phyloP scores from a whole-genome alignment of 176 grass and related monocot genomes.

The Ananas comosus region DNA sequence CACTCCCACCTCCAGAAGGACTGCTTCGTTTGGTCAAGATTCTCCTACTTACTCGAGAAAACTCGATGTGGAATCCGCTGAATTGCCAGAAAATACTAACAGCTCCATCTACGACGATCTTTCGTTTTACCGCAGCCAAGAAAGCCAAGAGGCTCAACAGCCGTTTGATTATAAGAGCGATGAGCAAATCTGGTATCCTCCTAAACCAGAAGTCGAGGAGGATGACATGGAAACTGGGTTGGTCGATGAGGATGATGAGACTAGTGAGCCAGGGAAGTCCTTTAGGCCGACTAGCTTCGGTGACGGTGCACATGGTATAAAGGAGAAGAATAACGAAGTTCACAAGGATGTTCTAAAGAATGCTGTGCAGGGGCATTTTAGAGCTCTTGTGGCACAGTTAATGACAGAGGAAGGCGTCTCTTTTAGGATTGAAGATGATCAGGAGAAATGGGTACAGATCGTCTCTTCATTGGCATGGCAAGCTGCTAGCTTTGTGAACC shows the following conservation, averaged over 20 bases:
- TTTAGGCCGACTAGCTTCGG: slow-evolving; percentile 29
- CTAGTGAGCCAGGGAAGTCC: slow-evolving; percentile 26
- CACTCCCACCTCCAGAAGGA: slow-evolving; percentile 34
- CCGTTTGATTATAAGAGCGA: slow-evolving; percentile 46
- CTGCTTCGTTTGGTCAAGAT: slow-evolving; percentile 28
- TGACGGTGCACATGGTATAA: slow-evolving; percentile 10
- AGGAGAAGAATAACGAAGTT: slow-evolving; percentile 14
- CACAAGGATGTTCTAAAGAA: slow-evolving; percentile 41
- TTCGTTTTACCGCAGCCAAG: slow-evolving; percentile 17
- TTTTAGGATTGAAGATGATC: slow-evolving; percentile 28
- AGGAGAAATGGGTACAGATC: slow-evolving; percentile 58
- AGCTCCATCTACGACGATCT: not conserved
- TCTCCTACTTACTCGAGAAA: slow-evolving; percentile 23
- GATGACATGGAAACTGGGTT: slow-evolving; percentile 50
- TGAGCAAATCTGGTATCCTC: slow-evolving; percentile 62
- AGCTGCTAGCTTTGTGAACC: slow-evolving; percentile 76
- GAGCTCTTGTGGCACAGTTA: slow-evolving; percentile 74
- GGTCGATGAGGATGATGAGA: slow-evolving; percentile 43
- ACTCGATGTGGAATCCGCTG: not conserved
- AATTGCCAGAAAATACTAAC: not conserved
- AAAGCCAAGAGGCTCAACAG: slow-evolving; percentile 12
- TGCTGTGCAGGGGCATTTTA: slow-evolving; percentile 47
- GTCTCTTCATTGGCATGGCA: slow-evolving; percentile 74
- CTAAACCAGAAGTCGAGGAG: slow-evolving; percentile 41
- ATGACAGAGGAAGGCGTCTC: slow-evolving; percentile 54